phyloP scores from a whole-genome alignment of 192 early-diverging fungal genomes.

The Coemansia sp. region DNA sequence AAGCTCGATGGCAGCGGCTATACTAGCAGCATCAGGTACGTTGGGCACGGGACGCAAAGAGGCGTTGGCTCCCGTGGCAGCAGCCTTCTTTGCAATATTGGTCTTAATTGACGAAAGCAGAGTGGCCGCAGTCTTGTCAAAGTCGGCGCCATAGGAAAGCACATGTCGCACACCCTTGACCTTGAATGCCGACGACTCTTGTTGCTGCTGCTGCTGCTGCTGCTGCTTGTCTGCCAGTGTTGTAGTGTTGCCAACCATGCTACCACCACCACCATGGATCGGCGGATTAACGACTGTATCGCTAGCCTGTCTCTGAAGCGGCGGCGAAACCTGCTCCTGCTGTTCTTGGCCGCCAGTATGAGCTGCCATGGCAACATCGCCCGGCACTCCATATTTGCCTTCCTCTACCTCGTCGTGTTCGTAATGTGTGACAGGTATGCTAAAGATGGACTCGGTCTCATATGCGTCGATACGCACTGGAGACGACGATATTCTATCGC shows the following conservation, averaged over 20 bases:
- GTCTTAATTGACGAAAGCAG: conserved; percentile 53
- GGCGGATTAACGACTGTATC: not conserved
- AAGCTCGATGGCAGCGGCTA: conserved; percentile 49
- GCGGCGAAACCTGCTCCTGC: not conserved
- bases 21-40: conserved; percentile 21
- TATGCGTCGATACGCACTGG: conserved; percentile 38
- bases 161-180: conserved; percentile 54
- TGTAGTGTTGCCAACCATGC: not conserved
- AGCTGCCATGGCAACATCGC: not conserved
- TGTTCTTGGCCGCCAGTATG: not conserved
- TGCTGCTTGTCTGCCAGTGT: conserved; percentile 11
- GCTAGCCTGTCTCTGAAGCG: not conserved
- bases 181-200: conserved; percentile 35
- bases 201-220: conserved; percentile 8
- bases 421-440: not conserved
- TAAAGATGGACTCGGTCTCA: conserved; percentile 32
- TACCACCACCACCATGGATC: not conserved
- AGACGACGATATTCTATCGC: not conserved
- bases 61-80: conserved; percentile 2
- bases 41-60: conserved; percentile 21
- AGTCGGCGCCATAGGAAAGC: conserved; percentile 43
- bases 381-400: not conserved
- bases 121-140: conserved; percentile 51
- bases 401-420: conserved; percentile 2
- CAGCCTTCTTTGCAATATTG: conserved; percentile 39